Evolutionary conservation across 306 rosid species (phyloP), one percentile per base, ranked within the genome.

Genomic region (Lathyrus tuberosus): DNA sequence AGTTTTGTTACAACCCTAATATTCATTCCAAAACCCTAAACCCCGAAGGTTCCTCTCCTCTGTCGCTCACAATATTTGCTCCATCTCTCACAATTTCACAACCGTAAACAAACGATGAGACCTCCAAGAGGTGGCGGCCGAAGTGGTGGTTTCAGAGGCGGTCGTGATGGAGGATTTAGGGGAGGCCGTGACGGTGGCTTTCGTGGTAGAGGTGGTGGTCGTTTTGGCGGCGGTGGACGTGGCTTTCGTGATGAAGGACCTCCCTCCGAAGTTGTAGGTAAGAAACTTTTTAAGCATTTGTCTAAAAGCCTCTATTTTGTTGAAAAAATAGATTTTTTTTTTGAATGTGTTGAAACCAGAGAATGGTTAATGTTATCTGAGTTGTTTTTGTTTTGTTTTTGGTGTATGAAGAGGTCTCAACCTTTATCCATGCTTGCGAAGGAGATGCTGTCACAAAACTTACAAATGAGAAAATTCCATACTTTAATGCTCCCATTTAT

Each of bases 181-280:
- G 96, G 97, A 3, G 86, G 87, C 0, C 86, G 96, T 2, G 96
- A 85, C 3, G 87, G 89, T 0, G 76, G 91, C 10, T 42, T 42
- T 42, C 82, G 97, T 0, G 76, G 79, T 53, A 59, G 82, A 1
- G 78, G 90, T 8, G 89, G 83, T 0, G 88, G 91, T 4, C 78
- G 85, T 18, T 74, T 79, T 9, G 76, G 81, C 13, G 78, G 91
- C 1, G 75, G 82, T 0, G 69, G 85, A 0, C 82, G 89, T 3
- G 84, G 86, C 0, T 95, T 75, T 46, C 96, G 96, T n/a, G 99
- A 95, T 18, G 99, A 95, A 76, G 99, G 97, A 2, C 99, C 99
- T 28, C 99, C 99, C 0, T 35, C 91, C 13, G 92, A 95, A 80
- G 99, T 95, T 41, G 81, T 89, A 31, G 99, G 97, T 35, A 2